A percentile compares a stretch with the other conserved stretches of the same genome.
These are phyloP conservation scores for Fraxinus velutina DNA, from an alignment of 305 asterid genomes.

Conservation along the genomic window DNA sequence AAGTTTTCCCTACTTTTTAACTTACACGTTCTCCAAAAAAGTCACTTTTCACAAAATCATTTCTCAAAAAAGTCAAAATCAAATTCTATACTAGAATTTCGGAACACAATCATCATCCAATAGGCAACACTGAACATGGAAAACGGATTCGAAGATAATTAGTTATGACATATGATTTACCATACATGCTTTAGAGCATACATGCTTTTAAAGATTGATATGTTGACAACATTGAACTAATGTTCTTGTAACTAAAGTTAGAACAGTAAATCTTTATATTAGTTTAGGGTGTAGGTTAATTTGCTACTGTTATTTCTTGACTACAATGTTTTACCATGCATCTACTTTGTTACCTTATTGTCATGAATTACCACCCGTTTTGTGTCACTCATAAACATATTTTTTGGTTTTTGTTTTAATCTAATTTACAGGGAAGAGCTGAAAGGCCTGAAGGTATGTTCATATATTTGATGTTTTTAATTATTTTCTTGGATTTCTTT, in stretches of 20 bases:
- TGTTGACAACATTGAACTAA: neutral
- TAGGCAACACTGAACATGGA: neutral
- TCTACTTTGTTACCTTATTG: neutral
- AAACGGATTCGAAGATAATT: neutral
- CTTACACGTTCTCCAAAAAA: neutral
- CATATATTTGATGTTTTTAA: neutral
- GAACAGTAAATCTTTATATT: neutral
- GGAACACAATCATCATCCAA: neutral
- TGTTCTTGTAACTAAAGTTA: neutral
- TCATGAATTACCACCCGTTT: neutral
- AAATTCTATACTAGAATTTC: neutral
- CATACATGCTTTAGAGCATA: neutral
- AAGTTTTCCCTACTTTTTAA: neutral
- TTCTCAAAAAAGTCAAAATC: neutral
- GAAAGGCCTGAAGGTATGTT: constrained; percentile 55
- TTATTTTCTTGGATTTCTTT: neutral
- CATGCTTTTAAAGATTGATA: neutral
- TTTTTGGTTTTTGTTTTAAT: constrained; percentile 8
- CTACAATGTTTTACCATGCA: neutral
- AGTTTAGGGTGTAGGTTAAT: neutral
- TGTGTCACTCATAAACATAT: neutral
- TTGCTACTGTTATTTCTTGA: neutral
- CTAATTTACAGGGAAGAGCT: constrained; percentile 60
- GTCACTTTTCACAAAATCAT: neutral
- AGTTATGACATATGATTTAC: neutral